phyloP scores from a whole-genome alignment of 805 yeast genomes.

The Sungouiozyma intestinalis region DNA sequence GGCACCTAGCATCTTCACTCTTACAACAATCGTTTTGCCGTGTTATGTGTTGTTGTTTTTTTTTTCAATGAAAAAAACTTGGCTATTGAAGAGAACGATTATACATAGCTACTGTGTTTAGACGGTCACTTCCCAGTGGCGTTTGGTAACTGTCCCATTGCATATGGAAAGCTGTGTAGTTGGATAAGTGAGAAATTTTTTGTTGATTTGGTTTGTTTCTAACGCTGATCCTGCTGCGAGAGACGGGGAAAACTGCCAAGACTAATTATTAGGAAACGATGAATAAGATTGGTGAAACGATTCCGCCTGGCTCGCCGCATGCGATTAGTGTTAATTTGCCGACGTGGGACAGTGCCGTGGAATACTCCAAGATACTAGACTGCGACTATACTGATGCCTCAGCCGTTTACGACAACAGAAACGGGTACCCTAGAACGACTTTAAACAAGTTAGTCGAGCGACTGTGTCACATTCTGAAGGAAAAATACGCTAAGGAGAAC shows the following conservation, averaged over 20 bases:
- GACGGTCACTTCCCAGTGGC: too few relatives aligned
- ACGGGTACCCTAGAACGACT: constrained; percentile 43
- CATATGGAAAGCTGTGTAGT: too few relatives aligned
- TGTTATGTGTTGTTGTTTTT: too few relatives aligned
- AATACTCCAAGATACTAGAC: constrained; percentile 54
- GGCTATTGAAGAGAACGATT: too few relatives aligned
- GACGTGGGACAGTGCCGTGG: constrained; percentile 88
- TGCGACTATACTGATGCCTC: constrained; percentile 72
- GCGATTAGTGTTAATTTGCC: constrained; percentile 94
- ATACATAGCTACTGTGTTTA: too few relatives aligned
- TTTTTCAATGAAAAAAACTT: too few relatives aligned
- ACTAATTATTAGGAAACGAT: neutral
- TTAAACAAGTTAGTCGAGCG: constrained; percentile 54
- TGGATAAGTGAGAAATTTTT: too few relatives aligned
- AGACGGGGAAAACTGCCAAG: neutral
- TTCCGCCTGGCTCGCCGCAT: constrained; percentile 83
- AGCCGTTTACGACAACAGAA: constrained; percentile 79
- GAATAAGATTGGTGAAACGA: constrained; percentile 59
- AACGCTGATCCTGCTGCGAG: too few relatives aligned
- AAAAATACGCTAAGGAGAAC: constrained; percentile 67
- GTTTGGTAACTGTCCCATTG: too few relatives aligned
- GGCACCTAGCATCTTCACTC: too few relatives aligned
- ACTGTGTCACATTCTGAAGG: constrained; percentile 42
- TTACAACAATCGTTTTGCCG: too few relatives aligned
- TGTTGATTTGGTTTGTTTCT: too few relatives aligned